These are phyloP conservation scores for Cutaneotrichosporon cutaneum DNA, from an alignment of 1,284 basidiomycete genomes.

Conservation along the genomic window DNA sequence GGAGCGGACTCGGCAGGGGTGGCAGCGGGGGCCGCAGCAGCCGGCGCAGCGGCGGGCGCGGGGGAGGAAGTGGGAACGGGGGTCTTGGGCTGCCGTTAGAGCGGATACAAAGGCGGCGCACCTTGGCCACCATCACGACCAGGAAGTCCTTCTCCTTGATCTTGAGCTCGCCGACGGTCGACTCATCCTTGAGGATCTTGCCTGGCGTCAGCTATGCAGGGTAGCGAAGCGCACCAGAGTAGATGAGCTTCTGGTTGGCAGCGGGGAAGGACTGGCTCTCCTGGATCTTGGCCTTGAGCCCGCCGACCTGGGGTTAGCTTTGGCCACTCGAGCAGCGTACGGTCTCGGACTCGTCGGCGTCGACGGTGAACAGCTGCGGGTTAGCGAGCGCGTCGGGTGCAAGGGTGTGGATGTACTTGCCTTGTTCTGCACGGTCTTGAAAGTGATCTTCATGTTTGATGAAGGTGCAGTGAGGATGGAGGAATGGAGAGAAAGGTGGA, in stretches of 20 bases:
- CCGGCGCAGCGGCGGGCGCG: conserved; percentile 38
- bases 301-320: conserved; percentile 57
- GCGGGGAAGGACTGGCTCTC: conserved; percentile 63
- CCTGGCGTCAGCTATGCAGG: conserved; percentile 57
- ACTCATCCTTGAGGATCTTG: conserved; percentile 86
- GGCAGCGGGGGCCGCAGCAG: conserved; percentile 42
- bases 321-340: conserved; percentile 37
- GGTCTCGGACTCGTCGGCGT: conserved; percentile 73
- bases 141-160: conserved; percentile 99
- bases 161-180: conserved; percentile 80
- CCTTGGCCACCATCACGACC: conserved; percentile 97
- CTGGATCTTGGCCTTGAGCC: conserved; percentile 83
- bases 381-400: conserved; percentile 34
- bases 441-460: conserved; percentile 77
- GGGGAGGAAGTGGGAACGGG: conserved; percentile 51
- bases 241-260: conserved; percentile 93
- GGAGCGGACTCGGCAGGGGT: conserved; percentile 29
- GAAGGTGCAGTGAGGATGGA: conserved; percentile 1
- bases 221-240: conserved; percentile 63
- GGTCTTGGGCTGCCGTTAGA: conserved; percentile 43
- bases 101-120: conserved; percentile 13
- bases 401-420: conserved; percentile 82
- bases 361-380: conserved; percentile 64
- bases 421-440: conserved; percentile 92
- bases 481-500: neutral